Base-by-base conservation (phyloP, 306 rosid species). In the Sicyos baderoa region DNA sequence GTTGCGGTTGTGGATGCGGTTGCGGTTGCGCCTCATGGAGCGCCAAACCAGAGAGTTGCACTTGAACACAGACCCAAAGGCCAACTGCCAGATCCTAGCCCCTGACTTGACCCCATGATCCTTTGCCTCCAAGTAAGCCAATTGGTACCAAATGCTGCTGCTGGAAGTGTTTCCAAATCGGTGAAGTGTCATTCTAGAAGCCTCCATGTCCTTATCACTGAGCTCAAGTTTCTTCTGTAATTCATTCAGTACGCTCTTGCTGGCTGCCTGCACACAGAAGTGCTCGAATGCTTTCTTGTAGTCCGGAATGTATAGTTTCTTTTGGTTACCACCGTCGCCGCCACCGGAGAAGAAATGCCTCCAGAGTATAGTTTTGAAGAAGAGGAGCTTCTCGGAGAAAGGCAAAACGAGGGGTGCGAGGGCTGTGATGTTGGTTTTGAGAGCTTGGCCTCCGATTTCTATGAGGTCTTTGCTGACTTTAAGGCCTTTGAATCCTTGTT, bases 121-220 rank as follows among this genome's bases (percentile, higher is more conserved):
- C 45, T 86, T 89, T 0, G 97, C 97, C 65, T 93, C 97, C 84
- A 93, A 84, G 78, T 93, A 89, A 55, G 98, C 95, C 54, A 93
- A 60, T 66, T 93, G 90, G 70, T 93, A 93, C 98, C 98, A 93
- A 17, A 93, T 89, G 76, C 96, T 89, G 78, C 97, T 93, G 75
- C 96, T 89, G 9, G 98, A 93, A 0, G 98, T 89, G 89, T 93
- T 93, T 9, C 98, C 98, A 45, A 93, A 93, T 0, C 97, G 87
- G 50, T 87, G 88, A 62, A 89, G 64, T 1, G 97, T 93, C 98
- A 89, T 86, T 57, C 91, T 81, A 0, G 98, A 93, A 0, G 98
- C 89, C 25, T 93, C 98, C 81, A 93, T 80, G 84, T 93, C 88
- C 72, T 77, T 80, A 23, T 85, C 91, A 49, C 89, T 89, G 4